Evolutionary conservation across 441 rosid species (phyloP), one percentile per base, ranked within the genome.

Genomic region (Raphanus hybrid): DNA sequence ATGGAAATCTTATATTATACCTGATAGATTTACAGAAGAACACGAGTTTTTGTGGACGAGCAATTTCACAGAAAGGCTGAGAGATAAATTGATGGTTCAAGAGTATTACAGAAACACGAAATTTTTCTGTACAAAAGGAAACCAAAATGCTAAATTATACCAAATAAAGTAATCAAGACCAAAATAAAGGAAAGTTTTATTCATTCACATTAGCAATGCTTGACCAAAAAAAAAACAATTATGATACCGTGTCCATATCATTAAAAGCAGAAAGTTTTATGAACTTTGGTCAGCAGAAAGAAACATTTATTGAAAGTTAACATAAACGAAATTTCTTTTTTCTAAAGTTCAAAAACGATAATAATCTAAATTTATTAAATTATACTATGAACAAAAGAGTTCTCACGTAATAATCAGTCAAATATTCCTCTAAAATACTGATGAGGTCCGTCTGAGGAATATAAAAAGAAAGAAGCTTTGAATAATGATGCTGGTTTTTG

Each of bases 121-220:
- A 12, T n/a, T 10, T 57, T 39, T 65, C 48, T 67, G 32, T 50
- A 23, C 12, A 27, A 63, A 14, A 3, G 39, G 32, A 66, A 15
- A 26, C 16, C 4, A 75, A 67, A 75, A 67, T 75, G 61, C 27
- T 60, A 12, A 14, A 2, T 26, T 76, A 11, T 37, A 37, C 23
- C 54, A 52, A 60, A 67, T 12, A 43, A 59, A 59, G 45, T 45
- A 67, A 41, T 67, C 10, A 23, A 4, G 11, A 60, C 52, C 27
- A 18, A 43, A 58, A 34, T 34, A 37, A 16, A 32, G 43, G 57
- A 50, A 11, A 34, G 27, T 4, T 1, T 20, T 75, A 35, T 48
- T 76, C 79, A 37, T 76, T 76, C 26, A 69, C 34, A 69, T 3
- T 15, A 62, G 32, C 57, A 69, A 69, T 23, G 74, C 79, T 69